These are phyloP conservation scores for Ogataea nakhonphanomensis DNA, from an alignment of 805 yeast genomes.

Conservation along the genomic window DNA sequence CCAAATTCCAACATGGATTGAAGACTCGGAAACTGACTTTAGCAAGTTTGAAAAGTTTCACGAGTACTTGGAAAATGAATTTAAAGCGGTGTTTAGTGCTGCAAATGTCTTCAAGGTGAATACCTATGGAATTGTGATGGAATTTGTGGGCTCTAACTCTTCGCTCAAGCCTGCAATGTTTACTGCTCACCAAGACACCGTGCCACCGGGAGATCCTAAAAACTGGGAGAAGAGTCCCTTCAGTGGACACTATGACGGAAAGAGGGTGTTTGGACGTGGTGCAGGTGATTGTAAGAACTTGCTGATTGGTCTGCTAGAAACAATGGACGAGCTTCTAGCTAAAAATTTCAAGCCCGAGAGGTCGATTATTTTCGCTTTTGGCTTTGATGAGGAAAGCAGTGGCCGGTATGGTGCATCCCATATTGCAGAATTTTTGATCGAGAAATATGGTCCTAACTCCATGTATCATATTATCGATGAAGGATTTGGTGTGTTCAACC, in stretches of 20 bases:
- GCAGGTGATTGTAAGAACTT: slow-evolving; percentile 71
- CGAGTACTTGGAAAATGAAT: slow-evolving; percentile 46
- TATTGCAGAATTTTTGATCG: slow-evolving; percentile 45
- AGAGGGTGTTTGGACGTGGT: slow-evolving; percentile 73
- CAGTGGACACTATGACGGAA: slow-evolving; percentile 63
- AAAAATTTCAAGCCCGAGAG: slow-evolving; percentile 55
- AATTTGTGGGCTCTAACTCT: slow-evolving; percentile 54
- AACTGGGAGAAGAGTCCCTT: slow-evolving; percentile 71
- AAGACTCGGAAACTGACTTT: slow-evolving; percentile 21
- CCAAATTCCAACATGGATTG: slow-evolving; percentile 48
- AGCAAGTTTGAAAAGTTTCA: slow-evolving; percentile 36
- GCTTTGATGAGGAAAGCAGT: slow-evolving; percentile 76
- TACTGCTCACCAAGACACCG: slow-evolving; percentile 80
- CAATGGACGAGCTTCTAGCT: slow-evolving; percentile 52
- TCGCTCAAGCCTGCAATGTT: slow-evolving; percentile 60
- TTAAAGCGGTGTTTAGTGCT: slow-evolving; percentile 46
- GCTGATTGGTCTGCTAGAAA: slow-evolving; percentile 62
- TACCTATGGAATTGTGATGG: slow-evolving; percentile 58
- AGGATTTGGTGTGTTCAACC: slow-evolving; percentile 36
- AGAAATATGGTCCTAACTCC: slow-evolving; percentile 58
- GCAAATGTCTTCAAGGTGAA: slow-evolving; percentile 55
- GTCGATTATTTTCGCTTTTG: slow-evolving; percentile 61
- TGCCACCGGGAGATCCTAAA: slow-evolving; percentile 64
- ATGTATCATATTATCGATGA: slow-evolving; percentile 61
- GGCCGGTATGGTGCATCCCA: slow-evolving; percentile 60